These are phyloP conservation scores for Clathrus columnatus DNA, from an alignment of 768 basidiomycete species.

Conservation along the genomic window DNA sequence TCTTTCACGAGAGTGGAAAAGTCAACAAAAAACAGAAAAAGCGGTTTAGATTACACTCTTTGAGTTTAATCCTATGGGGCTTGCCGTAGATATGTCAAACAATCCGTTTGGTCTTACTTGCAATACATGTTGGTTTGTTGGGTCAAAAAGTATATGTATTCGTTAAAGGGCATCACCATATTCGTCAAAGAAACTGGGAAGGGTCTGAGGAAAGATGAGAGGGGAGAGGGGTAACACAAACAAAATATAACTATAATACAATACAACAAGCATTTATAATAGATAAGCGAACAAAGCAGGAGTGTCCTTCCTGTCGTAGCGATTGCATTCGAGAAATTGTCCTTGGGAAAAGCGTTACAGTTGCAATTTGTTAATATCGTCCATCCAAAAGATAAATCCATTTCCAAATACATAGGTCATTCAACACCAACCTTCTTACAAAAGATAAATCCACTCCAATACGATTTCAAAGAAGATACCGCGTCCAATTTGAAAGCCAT, in stretches of 20 bases:
- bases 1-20: slow-evolving; percentile 59
- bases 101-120: too few relatives aligned
- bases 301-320: too few relatives aligned
- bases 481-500: slow-evolving; percentile 5
- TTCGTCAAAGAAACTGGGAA: too few relatives aligned
- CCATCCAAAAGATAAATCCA: not conserved
- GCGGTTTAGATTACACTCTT: too few relatives aligned
- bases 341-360: not conserved
- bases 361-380: not conserved
- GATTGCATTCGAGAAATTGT: not conserved
- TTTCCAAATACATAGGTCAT: not conserved
- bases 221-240: not conserved
- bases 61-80: too few relatives aligned
- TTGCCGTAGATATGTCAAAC: too few relatives aligned
- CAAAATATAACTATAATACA: not conserved
- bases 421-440: not conserved
- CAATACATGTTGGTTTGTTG: too few relatives aligned
- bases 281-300: not conserved
- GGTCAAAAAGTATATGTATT: too few relatives aligned
- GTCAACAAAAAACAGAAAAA: slow-evolving; percentile 15
- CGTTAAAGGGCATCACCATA: too few relatives aligned
- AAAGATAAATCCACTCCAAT: slow-evolving; percentile 28
- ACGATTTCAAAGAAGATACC: not conserved
- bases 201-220: not conserved
- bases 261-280: too few relatives aligned